Evolutionary conservation across 495 filamentous ascomycete genomes (phyloP), one percentile per base, ranked within the genome.

Genomic region (Penicillium nucicola): DNA sequence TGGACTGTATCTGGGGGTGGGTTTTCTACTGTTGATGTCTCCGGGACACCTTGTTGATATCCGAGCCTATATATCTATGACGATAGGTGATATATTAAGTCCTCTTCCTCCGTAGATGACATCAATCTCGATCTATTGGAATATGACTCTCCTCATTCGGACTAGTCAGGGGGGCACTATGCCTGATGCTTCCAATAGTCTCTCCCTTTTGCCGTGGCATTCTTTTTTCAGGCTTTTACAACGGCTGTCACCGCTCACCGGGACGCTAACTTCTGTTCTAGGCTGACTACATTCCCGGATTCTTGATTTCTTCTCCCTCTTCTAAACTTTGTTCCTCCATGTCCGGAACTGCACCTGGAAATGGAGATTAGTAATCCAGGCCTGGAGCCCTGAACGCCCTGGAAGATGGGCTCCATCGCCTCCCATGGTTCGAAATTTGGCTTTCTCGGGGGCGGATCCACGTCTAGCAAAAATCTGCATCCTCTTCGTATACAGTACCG

Each of bases 171-270:
- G 45, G 45, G 45, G 45, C 22, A 48, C 32, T 34, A 28, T 13
- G 6, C 45, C 12, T n/a, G 17, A 25, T 15, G 22, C 37, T 18
- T 12, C 37, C 37, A 40, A 40, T 20, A 20, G 14, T 35, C 33
- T 15, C 25, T 18, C 33, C 8, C n/a, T 18, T n/a, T 13, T 19
- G 2, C 28, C 11, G 1, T 41, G 11, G 5, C 18, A n/a, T 38
- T 38, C 7, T 15, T 38, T 38, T 19, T 19, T 17, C 9, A 28
- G 10, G 25, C 25, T 28, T 23, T 28, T 8, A 33, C 52, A 62
- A 63, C 60, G 60, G 60, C 60, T 63, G 60, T 63, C 60, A 63
- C 46, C 42, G 48, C 50, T 55, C 35, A 31, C 48, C 48, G 35
- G 19, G 42, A 53, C 45, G 45, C 46, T 48, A 41, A 51, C 33